Conservation (phyloP, 768 basidiomycete genomes). For the Pholiota conissans region DNA sequence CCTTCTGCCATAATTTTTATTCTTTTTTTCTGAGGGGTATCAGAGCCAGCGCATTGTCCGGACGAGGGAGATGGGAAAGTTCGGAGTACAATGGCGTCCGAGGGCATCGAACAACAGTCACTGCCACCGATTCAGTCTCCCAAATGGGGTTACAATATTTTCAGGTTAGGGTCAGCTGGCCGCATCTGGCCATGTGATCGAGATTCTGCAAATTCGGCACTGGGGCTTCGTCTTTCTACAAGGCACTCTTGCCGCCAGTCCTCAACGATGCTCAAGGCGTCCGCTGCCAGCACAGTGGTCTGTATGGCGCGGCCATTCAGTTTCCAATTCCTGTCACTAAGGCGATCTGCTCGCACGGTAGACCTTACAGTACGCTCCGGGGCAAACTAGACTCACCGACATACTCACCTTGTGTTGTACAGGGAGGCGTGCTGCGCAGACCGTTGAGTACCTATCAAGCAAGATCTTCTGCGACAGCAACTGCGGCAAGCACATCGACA, state of each 20-base stretch:
- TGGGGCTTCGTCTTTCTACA: neutral
- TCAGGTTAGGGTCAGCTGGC: neutral
- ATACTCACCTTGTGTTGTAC: neutral
- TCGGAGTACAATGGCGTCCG: conserved; percentile 1
- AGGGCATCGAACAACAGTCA: neutral
- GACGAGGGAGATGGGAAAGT: conserved; percentile 2
- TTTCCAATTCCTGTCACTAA: neutral
- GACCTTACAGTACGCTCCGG: neutral
- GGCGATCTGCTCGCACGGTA: neutral
- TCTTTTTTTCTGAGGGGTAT: no score
- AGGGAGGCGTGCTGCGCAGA: neutral
- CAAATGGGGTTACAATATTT: neutral
- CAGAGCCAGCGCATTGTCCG: neutral
- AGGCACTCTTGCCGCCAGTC: neutral
- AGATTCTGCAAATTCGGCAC: neutral
- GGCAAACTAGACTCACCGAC: neutral
- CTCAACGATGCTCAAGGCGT: conserved; percentile 4
- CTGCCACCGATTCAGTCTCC: neutral
- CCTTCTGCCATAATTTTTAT: neutral
- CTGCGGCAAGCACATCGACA: conserved; percentile 1
- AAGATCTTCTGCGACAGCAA: conserved; percentile 9
- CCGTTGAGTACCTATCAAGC: conserved; percentile 1
- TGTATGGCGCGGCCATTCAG: neutral
- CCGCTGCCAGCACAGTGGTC: neutral
- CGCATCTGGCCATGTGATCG: conserved; percentile 1